Base-by-base conservation (phyloP, 2,329 filamentous ascomycete species). In the Cordyceps javanica region DNA sequence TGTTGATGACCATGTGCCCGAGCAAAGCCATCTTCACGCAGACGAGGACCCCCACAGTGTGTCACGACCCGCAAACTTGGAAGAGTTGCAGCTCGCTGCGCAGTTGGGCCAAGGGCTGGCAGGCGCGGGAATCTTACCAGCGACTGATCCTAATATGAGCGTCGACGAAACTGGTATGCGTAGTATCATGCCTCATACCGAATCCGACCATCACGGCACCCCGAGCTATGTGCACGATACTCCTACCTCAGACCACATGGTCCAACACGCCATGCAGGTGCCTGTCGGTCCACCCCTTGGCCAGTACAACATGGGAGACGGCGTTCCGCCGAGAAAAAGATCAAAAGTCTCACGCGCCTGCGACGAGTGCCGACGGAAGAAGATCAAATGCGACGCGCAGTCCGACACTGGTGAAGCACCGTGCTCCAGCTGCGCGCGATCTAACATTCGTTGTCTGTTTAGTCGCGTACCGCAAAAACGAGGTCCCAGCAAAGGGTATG, bases 331-430 rank as follows among this genome's bases (percentile, higher is more conserved):
- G 0, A 78, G 87, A 61, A 94, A 94, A 70, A 80, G 91, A 59
- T 89, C 88, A 6, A 96, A 96, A 70, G 90, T 94, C 6, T 95
- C 91, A 11, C 82, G 91, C 38, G 91, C 91, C 2, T 96, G 91
- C 66, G 91, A 96, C 68, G 90, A 95, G 68, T 96, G 91, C 68
- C 82, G 91, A 44, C 82, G 91, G 57, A 95, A 95, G 73, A 95
- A 93, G 76, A 90, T 95, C 60, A 90, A 91, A 67, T 96, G 91
- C 66, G 91, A 96, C 73, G 89, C 90, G 5, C 82, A 84, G 60
- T 86, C 87, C 9, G 90, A 95, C 68, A 81, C 81, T 6, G 86
- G 85, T 16, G 83, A 88, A 19, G 82, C 86, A 59, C 86, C 88
- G 6, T 96, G 91, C 67, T 89, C 88, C 3, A 93, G 90, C 66